Conservation (phyloP, 345 rosid species). For the Eucalyptus polybractea region DNA sequence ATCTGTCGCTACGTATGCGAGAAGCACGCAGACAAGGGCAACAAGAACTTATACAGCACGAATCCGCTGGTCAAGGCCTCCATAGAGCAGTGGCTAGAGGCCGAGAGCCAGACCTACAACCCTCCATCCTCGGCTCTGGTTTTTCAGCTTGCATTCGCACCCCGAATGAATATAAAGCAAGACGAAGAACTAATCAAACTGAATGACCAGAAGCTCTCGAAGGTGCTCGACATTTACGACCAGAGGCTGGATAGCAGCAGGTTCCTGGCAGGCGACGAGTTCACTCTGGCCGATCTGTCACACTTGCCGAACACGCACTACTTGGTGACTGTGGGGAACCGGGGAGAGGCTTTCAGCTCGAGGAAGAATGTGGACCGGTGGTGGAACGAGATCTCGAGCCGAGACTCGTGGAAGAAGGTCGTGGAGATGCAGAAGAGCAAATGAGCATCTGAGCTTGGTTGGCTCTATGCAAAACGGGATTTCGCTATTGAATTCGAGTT, state of each 20-base stretch:
- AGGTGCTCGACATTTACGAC: conserved; percentile 55
- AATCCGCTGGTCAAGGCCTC: conserved; percentile 54
- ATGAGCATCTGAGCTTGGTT: not conserved
- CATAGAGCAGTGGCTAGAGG: conserved; percentile 73
- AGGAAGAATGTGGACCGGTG: conserved; percentile 56
- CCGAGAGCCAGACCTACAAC: conserved; percentile 49
- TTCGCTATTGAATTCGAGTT: not conserved
- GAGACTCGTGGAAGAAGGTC: conserved; percentile 69
- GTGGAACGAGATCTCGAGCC: conserved; percentile 58
- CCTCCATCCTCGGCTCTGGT: conserved; percentile 41
- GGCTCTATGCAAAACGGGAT: not conserved
- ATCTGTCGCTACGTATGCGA: conserved; percentile 54
- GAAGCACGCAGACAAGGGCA: conserved; percentile 36
- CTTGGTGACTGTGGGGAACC: conserved; percentile 21
- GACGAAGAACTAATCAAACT: conserved; percentile 24
- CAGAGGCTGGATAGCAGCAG: conserved; percentile 34
- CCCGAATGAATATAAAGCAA: conserved; percentile 41
- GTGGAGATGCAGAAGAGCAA: conserved; percentile 31
- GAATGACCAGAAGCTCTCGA: conserved; percentile 35
- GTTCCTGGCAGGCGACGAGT: conserved; percentile 60
- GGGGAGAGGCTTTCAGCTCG: conserved; percentile 26
- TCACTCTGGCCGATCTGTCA: conserved; percentile 61
- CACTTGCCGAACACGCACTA: conserved; percentile 49
- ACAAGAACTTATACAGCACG: conserved; percentile 32
- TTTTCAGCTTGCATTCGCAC: conserved; percentile 55